A percentile compares a stretch with the other conserved stretches of the same genome.
Evolutionary conservation across 179 eudicot species (phyloP).

Genomic region (Patellifolia procumbens): DNA sequence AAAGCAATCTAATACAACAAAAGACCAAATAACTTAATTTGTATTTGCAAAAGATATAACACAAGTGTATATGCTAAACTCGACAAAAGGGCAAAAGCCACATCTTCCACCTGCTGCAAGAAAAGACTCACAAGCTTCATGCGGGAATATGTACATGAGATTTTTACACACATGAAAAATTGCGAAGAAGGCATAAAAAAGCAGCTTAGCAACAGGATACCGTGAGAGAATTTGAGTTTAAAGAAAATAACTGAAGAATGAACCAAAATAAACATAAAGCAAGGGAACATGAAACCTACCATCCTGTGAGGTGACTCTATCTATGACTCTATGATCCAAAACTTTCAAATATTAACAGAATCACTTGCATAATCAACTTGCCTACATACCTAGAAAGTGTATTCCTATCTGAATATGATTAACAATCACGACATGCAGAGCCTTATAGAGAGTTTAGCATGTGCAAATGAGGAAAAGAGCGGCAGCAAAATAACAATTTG

Average conservation of each 20-base stretch:
- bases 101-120: neutral
- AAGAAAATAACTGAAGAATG: neutral
- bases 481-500: neutral
- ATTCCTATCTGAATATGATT: neutral
- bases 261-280: no score
- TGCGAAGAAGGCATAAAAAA: neutral
- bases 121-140: neutral
- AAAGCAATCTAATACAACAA: neutral
- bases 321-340: no score
- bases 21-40: neutral
- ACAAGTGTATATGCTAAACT: neutral
- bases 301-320: no score
- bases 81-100: neutral
- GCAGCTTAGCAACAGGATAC: constrained; percentile 12
- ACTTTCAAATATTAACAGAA: no score
- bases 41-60: neutral
- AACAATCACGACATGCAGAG: neutral
- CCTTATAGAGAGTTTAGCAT: neutral
- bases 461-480: neutral
- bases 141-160: neutral
- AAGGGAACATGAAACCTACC: neutral
- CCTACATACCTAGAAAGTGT: neutral
- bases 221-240: neutral
- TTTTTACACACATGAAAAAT: neutral
- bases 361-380: neutral